A percentile compares a stretch with the other conserved stretches of the same genome.
phyloP scores from a whole-genome alignment of 768 basidiomycete genomes.

The Rhizopogon roseolus region DNA sequence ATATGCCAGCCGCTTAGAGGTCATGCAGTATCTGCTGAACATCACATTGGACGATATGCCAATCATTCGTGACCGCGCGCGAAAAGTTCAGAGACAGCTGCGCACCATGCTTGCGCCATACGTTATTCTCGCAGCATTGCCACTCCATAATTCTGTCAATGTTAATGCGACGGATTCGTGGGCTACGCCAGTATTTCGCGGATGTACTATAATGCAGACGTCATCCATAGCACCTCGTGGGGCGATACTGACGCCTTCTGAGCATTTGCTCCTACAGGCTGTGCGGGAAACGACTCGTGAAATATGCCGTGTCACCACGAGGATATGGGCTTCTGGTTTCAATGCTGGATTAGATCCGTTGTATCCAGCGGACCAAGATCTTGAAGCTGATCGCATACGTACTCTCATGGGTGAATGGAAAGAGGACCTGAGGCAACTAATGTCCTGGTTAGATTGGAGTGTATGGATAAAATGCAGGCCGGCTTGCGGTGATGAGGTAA shows the following conservation, averaged over 20 bases:
- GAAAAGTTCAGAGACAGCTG: constrained; percentile 6
- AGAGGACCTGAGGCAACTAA: too few relatives aligned
- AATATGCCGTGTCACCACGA: constrained; percentile 12
- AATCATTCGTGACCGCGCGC: constrained; percentile 4
- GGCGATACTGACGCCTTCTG: constrained; percentile 6
- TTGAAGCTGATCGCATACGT: too few relatives aligned
- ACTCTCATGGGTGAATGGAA: too few relatives aligned
- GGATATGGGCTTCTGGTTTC: constrained; percentile 15
- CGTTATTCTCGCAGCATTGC: constrained; percentile 1
- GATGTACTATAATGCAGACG: constrained; percentile 7
- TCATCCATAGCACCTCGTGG: neutral
- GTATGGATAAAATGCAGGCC: too few relatives aligned
- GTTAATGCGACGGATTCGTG: constrained; percentile 4
- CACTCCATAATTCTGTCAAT: neutral
- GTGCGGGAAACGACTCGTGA: constrained; percentile 11
- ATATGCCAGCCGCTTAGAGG: constrained; percentile 37
- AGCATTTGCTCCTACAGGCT: constrained; percentile 7
- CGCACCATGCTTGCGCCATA: too few relatives aligned
- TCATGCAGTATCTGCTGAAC: constrained; percentile 33
- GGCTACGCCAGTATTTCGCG: constrained; percentile 6
- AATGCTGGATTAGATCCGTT: constrained; percentile 1
- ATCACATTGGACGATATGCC: constrained; percentile 7
- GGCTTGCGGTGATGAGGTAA: too few relatives aligned
- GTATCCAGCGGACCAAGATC: too few relatives aligned
- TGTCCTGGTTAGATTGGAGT: too few relatives aligned